Percentiles rank a stretch among this genome's conserved stretches.
phyloP scores from a whole-genome alignment of 2,329 filamentous ascomycete species.

The Phialophora chinensis region DNA sequence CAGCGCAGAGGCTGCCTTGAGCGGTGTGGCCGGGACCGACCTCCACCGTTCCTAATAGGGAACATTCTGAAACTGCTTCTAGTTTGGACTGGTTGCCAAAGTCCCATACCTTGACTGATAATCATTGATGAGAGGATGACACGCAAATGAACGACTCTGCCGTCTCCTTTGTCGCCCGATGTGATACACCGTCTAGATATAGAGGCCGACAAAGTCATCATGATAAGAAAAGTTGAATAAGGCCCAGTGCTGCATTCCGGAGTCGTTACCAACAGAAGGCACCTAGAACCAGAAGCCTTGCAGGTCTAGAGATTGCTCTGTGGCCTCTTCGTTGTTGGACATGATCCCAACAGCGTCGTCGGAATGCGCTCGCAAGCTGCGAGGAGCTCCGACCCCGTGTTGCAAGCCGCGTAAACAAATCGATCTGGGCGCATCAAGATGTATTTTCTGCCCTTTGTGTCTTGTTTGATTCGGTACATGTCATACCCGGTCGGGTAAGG shows the following conservation, averaged over 20 bases:
- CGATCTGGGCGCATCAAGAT: slow-evolving; percentile 44
- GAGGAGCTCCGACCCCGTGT: slow-evolving; percentile 37
- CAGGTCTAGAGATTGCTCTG: background rate
- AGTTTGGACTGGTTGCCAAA: background rate
- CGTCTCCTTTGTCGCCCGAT: background rate
- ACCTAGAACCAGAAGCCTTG: background rate
- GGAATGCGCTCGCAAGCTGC: slow-evolving; percentile 15
- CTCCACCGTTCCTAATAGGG: background rate
- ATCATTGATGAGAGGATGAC: background rate
- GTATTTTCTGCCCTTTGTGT: slow-evolving; percentile 38
- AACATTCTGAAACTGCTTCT: background rate
- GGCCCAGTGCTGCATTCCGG: background rate
- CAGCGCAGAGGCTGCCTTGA: background rate
- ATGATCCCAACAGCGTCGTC: slow-evolving; percentile 10
- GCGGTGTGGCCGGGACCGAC: too few relatives aligned
- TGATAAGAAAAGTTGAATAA: background rate
- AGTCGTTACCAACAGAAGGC: background rate
- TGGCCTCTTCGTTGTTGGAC: background rate
- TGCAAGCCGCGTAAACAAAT: slow-evolving; percentile 45
- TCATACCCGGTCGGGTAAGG: slow-evolving; percentile 43
- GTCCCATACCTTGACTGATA: background rate
- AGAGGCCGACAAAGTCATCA: background rate
- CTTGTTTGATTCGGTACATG: slow-evolving; percentile 37
- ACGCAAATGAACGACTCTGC: background rate
- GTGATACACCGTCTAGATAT: background rate